These are phyloP conservation scores for Salvia hispanica DNA, from an alignment of 257 asterid species.

Conservation along the genomic window DNA sequence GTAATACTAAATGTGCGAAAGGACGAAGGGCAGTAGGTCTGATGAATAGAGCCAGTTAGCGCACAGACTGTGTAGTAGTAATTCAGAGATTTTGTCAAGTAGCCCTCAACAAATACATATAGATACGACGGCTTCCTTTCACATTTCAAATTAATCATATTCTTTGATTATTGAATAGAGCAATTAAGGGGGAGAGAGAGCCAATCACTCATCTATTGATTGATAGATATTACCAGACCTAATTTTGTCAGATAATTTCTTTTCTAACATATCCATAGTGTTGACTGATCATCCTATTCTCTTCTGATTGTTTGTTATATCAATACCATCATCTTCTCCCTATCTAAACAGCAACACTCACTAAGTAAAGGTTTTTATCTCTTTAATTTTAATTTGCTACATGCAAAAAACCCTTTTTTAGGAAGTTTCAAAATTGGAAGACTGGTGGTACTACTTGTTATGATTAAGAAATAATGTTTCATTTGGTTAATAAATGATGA, in stretches of 20 bases:
- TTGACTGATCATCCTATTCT: not conserved
- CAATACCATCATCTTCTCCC: slow-evolving; percentile 32
- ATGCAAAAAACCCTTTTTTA: too few relatives aligned
- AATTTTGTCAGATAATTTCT: slow-evolving; percentile 28
- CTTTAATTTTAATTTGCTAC: not conserved
- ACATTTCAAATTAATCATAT: slow-evolving; percentile 8
- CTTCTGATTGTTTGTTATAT: slow-evolving; percentile 30
- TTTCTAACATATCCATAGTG: too few relatives aligned
- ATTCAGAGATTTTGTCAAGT: slow-evolving; percentile 25
- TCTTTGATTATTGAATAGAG: not conserved
- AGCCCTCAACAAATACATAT: slow-evolving; percentile 22
- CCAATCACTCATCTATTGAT: slow-evolving; percentile 33
- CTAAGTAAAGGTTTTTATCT: slow-evolving; percentile 15
- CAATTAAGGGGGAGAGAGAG: not conserved
- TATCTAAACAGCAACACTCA: not conserved
- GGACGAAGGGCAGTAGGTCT: not conserved
- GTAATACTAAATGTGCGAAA: too few relatives aligned
- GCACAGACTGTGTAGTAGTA: not conserved
- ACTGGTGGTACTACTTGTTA: too few relatives aligned
- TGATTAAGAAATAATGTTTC: too few relatives aligned
- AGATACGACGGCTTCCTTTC: not conserved
- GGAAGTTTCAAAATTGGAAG: too few relatives aligned
- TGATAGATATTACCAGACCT: slow-evolving; percentile 18
- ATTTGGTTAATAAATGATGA: not conserved
- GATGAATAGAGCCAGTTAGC: slow-evolving; percentile 19